Evolutionary conservation across 306 rosid genomes (phyloP).

Genomic region (Fragaria vesca): DNA sequence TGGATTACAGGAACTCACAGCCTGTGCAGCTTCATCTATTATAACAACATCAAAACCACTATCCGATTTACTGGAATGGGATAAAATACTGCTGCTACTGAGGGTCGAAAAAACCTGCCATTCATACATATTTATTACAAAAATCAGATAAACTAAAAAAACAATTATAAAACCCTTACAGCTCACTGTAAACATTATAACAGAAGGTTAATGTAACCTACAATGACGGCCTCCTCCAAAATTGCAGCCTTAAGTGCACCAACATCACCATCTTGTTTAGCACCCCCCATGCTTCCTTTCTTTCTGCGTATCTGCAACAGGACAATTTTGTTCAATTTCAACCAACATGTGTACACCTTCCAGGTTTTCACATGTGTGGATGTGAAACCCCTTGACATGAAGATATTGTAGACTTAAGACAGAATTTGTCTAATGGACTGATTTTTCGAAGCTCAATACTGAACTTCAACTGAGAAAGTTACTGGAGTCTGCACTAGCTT

Average conservation of each 20-base stretch:
- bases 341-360: constrained; percentile 3
- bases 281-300: constrained; percentile 46
- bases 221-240: constrained; percentile 89
- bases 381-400: background rate
- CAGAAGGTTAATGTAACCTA: constrained; percentile 37
- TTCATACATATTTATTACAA: background rate
- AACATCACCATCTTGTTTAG: constrained; percentile 54
- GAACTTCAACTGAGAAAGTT: background rate
- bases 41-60: constrained; percentile 90
- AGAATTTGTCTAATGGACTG: background rate
- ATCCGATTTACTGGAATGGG: constrained; percentile 57
- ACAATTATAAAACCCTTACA: background rate
- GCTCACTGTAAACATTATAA: background rate
- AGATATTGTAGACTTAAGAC: background rate
- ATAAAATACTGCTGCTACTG: constrained; percentile 77
- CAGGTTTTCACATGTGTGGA: background rate
- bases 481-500: background rate
- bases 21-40: constrained; percentile 98
- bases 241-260: constrained; percentile 62
- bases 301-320: constrained; percentile 65
- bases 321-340: constrained; percentile 28
- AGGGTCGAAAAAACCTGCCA: constrained; percentile 96
- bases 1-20: constrained; percentile 54
- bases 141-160: background rate
- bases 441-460: background rate